These are phyloP conservation scores for Sugiyamaella pinicola DNA, from an alignment of 1,139 yeast genomes.

Conservation along the genomic window DNA sequence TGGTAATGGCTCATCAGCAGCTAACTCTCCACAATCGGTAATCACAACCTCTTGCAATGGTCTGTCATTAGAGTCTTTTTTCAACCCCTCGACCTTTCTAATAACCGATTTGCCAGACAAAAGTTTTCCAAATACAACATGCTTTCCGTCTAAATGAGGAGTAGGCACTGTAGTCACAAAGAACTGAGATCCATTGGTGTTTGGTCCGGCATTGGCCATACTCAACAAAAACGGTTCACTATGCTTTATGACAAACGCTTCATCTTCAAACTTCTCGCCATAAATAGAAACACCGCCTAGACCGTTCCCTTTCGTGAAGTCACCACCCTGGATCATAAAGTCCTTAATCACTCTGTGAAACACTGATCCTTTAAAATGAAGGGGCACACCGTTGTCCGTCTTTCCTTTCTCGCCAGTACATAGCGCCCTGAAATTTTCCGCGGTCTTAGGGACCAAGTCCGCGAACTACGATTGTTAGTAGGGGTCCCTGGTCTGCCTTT, in stretches of 20 bases:
- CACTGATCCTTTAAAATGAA: constrained; percentile 74
- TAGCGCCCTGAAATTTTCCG: constrained; percentile 88
- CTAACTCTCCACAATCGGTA: constrained; percentile 71
- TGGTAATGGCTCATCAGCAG: constrained; percentile 48
- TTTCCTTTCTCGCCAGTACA: constrained; percentile 91
- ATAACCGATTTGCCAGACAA: constrained; percentile 80
- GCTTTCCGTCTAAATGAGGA: constrained; percentile 89
- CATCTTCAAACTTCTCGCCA: constrained; percentile 95
- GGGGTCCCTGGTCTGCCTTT: too few relatives aligned
- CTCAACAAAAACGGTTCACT: constrained; percentile 84
- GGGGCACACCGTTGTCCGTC: constrained; percentile 56
- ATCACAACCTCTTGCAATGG: constrained; percentile 68
- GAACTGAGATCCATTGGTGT: constrained; percentile 94
- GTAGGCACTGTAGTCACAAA: constrained; percentile 81
- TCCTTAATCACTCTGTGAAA: constrained; percentile 89
- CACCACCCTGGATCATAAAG: constrained; percentile 68
- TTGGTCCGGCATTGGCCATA: constrained; percentile 96
- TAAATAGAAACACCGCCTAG: constrained; percentile 95
- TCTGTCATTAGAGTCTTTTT: constrained; percentile 64
- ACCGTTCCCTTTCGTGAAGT: constrained; percentile 85
- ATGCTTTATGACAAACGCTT: constrained; percentile 75
- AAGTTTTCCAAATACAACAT: constrained; percentile 93
- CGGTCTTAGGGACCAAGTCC: constrained; percentile 88
- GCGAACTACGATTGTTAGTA: constrained; percentile 12
- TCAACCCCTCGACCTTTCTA: constrained; percentile 68